Evolutionary conservation across 805 yeast species (phyloP).

Genomic region (Candida coquimbonensis): DNA sequence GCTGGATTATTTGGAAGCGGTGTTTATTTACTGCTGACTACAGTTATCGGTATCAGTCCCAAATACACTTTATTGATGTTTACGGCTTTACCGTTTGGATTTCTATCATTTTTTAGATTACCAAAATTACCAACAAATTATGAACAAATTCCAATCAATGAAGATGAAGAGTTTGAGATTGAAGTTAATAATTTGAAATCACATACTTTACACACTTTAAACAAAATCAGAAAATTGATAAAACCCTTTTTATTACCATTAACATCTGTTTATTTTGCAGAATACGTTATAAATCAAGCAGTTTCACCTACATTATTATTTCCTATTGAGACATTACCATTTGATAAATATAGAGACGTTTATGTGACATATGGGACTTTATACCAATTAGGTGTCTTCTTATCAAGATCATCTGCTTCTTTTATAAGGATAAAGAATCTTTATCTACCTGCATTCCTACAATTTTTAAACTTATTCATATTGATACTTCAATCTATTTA

Average conservation of each 20-base stretch:
- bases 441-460: conserved; percentile 59
- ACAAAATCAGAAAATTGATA: conserved; percentile 36
- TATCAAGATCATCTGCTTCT: conserved; percentile 79
- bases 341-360: conserved; percentile 67
- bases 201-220: conserved; percentile 18
- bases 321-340: conserved; percentile 66
- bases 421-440: conserved; percentile 52
- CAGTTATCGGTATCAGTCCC: conserved; percentile 53
- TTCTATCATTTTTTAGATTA: conserved; percentile 31
- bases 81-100: conserved; percentile 47
- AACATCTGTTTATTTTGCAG: conserved; percentile 75
- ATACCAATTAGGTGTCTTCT: conserved; percentile 88
- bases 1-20: conserved; percentile 88
- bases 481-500: conserved; percentile 59
- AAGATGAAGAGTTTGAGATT: background rate
- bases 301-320: conserved; percentile 82
- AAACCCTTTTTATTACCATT: conserved; percentile 79
- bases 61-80: conserved; percentile 50
- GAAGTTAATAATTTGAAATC: background rate
- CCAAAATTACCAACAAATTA: conserved; percentile 9
- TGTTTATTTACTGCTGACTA: conserved; percentile 62
- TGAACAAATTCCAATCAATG: background rate
- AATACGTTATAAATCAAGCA: conserved; percentile 88
- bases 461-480: conserved; percentile 52
- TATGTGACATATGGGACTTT: conserved; percentile 88